These are phyloP conservation scores for Heliamphora pulchella DNA, from an alignment of 179 eudicot genomes.

Conservation along the genomic window DNA sequence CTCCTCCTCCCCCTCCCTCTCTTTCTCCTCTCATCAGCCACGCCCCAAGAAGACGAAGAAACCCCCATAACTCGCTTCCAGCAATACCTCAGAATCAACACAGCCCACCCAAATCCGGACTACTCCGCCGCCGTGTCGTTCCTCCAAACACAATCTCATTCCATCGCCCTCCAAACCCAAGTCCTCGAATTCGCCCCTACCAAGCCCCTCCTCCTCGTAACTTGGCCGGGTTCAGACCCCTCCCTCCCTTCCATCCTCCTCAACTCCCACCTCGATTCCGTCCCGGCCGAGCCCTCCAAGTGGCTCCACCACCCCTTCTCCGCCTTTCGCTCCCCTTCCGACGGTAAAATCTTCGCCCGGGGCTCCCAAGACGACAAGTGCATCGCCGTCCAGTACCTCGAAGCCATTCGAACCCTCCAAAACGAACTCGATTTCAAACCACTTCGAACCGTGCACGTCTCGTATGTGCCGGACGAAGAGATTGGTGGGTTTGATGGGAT, in stretches of 20 bases:
- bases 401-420: slow-evolving; percentile 53
- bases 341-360: slow-evolving; percentile 61
- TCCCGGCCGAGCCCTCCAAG: slow-evolving; percentile 68
- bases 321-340: slow-evolving; percentile 33
- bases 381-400: slow-evolving; percentile 69
- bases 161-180: slow-evolving; percentile 46
- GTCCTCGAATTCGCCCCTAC: slow-evolving; percentile 34
- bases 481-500: slow-evolving; percentile 72
- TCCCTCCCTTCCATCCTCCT: slow-evolving; percentile 63
- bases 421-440: slow-evolving; percentile 28
- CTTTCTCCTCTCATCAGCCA: slow-evolving; percentile 10
- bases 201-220: slow-evolving; percentile 71
- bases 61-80: slow-evolving; percentile 52
- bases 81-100: slow-evolving; percentile 62
- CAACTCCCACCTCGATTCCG: slow-evolving; percentile 89
- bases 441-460: slow-evolving; percentile 52
- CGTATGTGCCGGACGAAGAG: slow-evolving; percentile 85
- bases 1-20: slow-evolving; percentile 12
- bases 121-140: slow-evolving; percentile 52
- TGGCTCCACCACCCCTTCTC: slow-evolving; percentile 68
- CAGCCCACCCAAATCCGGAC: slow-evolving; percentile 83
- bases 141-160: slow-evolving; percentile 46
- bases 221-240: slow-evolving; percentile 69
- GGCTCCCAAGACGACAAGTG: slow-evolving; percentile 95
- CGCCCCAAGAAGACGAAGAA: slow-evolving; percentile 10